These are phyloP conservation scores for Fusarium solani-melongenae DNA, from an alignment of 2,329 filamentous ascomycete genomes.

Conservation along the genomic window DNA sequence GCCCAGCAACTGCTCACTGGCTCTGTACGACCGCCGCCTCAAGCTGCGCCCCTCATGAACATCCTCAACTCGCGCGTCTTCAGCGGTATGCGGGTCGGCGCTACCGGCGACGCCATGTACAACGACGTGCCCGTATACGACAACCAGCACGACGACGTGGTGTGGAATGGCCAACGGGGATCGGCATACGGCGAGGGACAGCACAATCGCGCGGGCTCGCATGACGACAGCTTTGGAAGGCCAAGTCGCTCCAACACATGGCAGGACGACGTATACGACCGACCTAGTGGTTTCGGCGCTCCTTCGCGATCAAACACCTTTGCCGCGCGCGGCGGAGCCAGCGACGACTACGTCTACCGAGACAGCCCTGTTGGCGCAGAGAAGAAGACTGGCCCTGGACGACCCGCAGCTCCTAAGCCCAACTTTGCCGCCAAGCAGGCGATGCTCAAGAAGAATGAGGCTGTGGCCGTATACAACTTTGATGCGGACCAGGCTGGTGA, in stretches of 20 bases:
- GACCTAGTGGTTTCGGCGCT: constrained; percentile 54
- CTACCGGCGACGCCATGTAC: constrained; percentile 77
- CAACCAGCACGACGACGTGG: constrained; percentile 81
- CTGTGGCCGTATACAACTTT: constrained; percentile 91
- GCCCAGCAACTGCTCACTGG: constrained; percentile 86
- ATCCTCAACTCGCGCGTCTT: constrained; percentile 89
- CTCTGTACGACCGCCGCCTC: constrained; percentile 79
- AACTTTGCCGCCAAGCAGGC: constrained; percentile 74
- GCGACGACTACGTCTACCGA: constrained; percentile 66
- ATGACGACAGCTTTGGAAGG: constrained; percentile 62
- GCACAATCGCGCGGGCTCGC: constrained; percentile 49
- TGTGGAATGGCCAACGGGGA: constrained; percentile 83
- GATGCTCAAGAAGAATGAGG: constrained; percentile 77
- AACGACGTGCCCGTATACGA: constrained; percentile 95
- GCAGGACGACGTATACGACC: constrained; percentile 81
- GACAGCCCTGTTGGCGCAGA: constrained; percentile 54
- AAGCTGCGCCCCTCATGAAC: constrained; percentile 84
- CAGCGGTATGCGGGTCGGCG: constrained; percentile 67
- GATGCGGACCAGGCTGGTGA: constrained; percentile 94
- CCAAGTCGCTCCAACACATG: constrained; percentile 76
- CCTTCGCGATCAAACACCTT: constrained; percentile 64
- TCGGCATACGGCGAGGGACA: constrained; percentile 76
- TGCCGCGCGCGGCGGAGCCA: constrained; percentile 53
- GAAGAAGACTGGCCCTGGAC: constrained; percentile 70
- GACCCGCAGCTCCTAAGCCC: constrained; percentile 90